These are phyloP conservation scores for Epichloe amarillans DNA, from an alignment of 2,329 filamentous ascomycete genomes.

Conservation along the genomic window DNA sequence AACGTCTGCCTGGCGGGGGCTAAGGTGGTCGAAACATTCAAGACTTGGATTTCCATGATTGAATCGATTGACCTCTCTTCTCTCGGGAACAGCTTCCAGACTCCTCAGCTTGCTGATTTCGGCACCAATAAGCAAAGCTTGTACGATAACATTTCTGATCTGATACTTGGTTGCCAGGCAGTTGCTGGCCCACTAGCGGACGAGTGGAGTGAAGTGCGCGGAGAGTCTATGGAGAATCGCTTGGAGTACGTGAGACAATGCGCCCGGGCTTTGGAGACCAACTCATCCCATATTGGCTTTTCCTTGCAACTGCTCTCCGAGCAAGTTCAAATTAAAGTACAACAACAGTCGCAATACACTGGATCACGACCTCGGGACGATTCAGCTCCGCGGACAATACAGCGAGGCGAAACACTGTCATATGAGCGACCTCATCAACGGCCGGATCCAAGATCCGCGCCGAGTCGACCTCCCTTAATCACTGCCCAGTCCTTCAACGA, in stretches of 20 bases:
- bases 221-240: constrained; percentile 77
- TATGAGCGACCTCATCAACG: constrained; percentile 42
- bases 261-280: constrained; percentile 69
- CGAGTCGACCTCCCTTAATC: constrained; percentile 32
- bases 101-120: constrained; percentile 77
- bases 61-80: constrained; percentile 84
- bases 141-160: constrained; percentile 85
- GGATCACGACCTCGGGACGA: constrained; percentile 33
- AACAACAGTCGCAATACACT: constrained; percentile 22
- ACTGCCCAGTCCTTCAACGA: constrained; percentile 53
- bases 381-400: constrained; percentile 33
- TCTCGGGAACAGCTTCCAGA: constrained; percentile 65
- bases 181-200: constrained; percentile 86
- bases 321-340: constrained; percentile 49
- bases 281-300: constrained; percentile 76
- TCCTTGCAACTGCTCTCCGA: constrained; percentile 80
- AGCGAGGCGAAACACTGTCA: constrained; percentile 44
- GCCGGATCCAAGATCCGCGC: constrained; percentile 37
- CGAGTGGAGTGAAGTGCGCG: constrained; percentile 89
- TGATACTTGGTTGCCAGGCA: constrained; percentile 76
- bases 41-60: constrained; percentile 76
- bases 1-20: constrained; percentile 65
- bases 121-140: constrained; percentile 81
- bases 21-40: constrained; percentile 76
- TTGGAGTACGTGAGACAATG: constrained; percentile 68